Evolutionary conservation across 345 rosid species (phyloP).

Genomic region (Eucalyptus caleyi): DNA sequence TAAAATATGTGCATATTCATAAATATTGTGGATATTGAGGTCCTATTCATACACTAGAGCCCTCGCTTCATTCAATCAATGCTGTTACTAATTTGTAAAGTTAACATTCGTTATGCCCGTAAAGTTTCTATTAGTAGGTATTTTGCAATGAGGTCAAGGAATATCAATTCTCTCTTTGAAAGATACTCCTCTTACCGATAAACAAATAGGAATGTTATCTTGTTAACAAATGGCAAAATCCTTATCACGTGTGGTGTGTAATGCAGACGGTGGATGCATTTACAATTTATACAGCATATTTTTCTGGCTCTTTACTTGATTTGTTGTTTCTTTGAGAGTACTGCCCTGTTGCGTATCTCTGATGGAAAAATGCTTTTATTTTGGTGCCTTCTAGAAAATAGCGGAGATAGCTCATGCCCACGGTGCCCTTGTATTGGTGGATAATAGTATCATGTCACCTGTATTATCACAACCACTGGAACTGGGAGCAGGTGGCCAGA

Average conservation of each 20-base stretch:
- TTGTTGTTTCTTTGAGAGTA: background rate
- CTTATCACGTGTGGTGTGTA: background rate
- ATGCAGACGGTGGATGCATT: background rate
- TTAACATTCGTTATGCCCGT: background rate
- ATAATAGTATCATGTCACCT: constrained; percentile 94
- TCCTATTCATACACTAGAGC: background rate
- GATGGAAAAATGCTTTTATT: background rate
- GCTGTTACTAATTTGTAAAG: background rate
- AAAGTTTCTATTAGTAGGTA: background rate
- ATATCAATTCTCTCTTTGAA: background rate
- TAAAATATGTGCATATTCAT: background rate
- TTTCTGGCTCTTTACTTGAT: background rate
- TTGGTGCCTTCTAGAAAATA: constrained; percentile 41
- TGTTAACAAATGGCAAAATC: background rate
- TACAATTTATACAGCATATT: background rate
- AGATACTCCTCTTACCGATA: background rate
- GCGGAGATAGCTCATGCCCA: constrained; percentile 70
- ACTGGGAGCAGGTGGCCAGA: constrained; percentile 80
- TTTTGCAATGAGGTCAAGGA: background rate
- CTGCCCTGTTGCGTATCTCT: background rate
- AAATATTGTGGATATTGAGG: background rate
- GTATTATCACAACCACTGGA: constrained; percentile 79
- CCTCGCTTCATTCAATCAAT: background rate
- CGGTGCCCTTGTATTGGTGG: constrained; percentile 81
- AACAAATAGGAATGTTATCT: background rate